phyloP scores from a whole-genome alignment of 257 asterid genomes.

The Linaria vulgaris region DNA sequence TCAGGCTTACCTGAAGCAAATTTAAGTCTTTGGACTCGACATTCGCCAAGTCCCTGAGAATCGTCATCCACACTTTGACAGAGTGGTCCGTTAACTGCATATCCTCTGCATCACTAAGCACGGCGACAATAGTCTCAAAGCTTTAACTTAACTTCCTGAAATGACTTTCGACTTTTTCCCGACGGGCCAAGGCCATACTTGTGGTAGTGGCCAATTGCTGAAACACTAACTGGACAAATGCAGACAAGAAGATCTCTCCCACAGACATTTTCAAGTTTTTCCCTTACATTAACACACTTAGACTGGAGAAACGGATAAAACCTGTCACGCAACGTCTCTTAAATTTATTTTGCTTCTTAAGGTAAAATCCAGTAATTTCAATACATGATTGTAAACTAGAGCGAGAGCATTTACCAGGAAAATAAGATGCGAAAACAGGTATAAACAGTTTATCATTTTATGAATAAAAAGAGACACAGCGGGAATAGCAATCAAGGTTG shows the following conservation, averaged over 20 bases:
- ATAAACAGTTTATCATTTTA: too few relatives aligned
- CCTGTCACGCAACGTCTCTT: too few relatives aligned
- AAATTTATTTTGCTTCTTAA: too few relatives aligned
- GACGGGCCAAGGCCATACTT: constrained; percentile 45
- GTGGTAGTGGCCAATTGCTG: constrained; percentile 44
- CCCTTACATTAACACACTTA: too few relatives aligned
- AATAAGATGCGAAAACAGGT: too few relatives aligned
- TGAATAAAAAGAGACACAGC: too few relatives aligned
- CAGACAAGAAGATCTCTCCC: constrained; percentile 63
- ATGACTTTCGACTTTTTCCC: constrained; percentile 48
- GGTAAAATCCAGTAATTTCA: too few relatives aligned
- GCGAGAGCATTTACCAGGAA: too few relatives aligned
- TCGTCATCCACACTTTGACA: constrained; percentile 54
- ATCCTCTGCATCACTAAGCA: constrained; percentile 65
- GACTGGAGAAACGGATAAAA: too few relatives aligned
- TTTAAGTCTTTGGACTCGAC: constrained; percentile 39
- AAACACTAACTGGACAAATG: constrained; percentile 50
- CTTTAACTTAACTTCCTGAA: constrained; percentile 37
- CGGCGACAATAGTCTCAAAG: constrained; percentile 33
- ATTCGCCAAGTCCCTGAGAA: constrained; percentile 42
- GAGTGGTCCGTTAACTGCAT: constrained; percentile 44
- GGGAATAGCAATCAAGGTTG: too few relatives aligned
- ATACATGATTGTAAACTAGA: too few relatives aligned
- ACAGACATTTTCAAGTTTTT: constrained; percentile 39
- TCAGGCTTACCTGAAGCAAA: constrained; percentile 43